Base-by-base conservation (phyloP, 495 filamentous ascomycete genomes). In the Penicillium nucicola region DNA sequence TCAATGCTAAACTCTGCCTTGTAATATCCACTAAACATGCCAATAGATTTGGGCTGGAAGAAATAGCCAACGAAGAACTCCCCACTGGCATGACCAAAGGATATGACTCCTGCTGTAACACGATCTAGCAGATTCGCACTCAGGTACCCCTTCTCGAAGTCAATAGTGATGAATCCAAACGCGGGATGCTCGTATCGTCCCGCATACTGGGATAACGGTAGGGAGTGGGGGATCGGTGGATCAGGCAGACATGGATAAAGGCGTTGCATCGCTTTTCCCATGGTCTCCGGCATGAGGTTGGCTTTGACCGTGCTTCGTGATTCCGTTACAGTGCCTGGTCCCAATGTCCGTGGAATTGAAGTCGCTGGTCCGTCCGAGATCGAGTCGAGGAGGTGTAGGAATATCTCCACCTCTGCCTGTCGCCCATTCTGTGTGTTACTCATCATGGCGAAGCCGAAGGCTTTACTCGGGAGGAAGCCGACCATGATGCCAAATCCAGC, bases 161-260 rank as follows among this genome's bases (percentile, higher is more conserved):
- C 28, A 10, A 48, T 1, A 10, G 45, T 48, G 28, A 48, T 48
- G 10, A 17, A 12, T n/a, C 45, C 37, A 30, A 49, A 54, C 12
- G 17, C 55, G 9, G 55, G 42, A 10, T 57, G 50, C 13, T 19
- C 25, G 32, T 57, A 57, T 39, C 28, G 34, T 1, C 55, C 55
- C 22, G 28, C 20, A 13, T 58, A 58, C 14, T 48, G 31, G 4
- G 23, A 23, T 6, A 58, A 17, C 12, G 22, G 35, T 1, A 58
- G 32, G 8, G 51, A 41, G 18, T 47, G 23, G 11, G 50, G 22
- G 14, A 49, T 33, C 2, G 1, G n/a, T 28, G 45, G 55, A 19
- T 18, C 36, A 10, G 55, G 50, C 11, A 54, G 34, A 41, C 15
- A 38, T 0, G 55, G 55, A 42, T 58, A 58, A 12, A 58, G 42